Conservation (phyloP, 208 protist genomes). For the Trypanosomatidae sp. region DNA sequence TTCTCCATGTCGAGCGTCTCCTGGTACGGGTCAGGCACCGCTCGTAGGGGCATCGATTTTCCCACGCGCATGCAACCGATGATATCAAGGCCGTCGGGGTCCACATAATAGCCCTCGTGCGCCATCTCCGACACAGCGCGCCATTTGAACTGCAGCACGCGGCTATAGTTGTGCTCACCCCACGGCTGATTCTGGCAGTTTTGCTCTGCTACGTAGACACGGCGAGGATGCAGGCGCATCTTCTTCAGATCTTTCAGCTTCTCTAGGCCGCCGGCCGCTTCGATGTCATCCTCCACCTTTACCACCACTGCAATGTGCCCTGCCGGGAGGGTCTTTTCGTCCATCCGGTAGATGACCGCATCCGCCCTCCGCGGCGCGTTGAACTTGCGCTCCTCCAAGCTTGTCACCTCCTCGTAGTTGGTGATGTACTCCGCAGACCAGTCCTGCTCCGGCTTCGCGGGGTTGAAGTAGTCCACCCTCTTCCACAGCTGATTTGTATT, state of each 20-base stretch:
- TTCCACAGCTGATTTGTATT: slow-evolving; percentile 35
- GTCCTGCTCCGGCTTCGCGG: slow-evolving; percentile 21
- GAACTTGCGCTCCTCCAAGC: slow-evolving; percentile 41
- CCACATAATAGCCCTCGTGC: slow-evolving; percentile 36
- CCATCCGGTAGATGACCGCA: slow-evolving; percentile 35
- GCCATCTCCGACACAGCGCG: slow-evolving; percentile 14
- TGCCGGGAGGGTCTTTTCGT: slow-evolving; percentile 4
- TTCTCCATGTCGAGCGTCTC: slow-evolving; percentile 21
- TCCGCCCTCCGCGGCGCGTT: slow-evolving; percentile 46
- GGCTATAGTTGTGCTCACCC: slow-evolving; percentile 56
- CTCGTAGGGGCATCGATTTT: slow-evolving; percentile 23
- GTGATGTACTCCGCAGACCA: slow-evolving; percentile 40
- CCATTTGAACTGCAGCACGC: slow-evolving; percentile 52
- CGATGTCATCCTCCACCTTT: slow-evolving; percentile 52
- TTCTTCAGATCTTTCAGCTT: slow-evolving; percentile 31
- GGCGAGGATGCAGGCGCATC: slow-evolving; percentile 42
- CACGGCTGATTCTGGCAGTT: slow-evolving; percentile 58
- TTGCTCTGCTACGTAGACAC: slow-evolving; percentile 72
- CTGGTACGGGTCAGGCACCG: slow-evolving; percentile 18
- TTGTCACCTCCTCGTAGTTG: slow-evolving; percentile 38
- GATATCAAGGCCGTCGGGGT: slow-evolving; percentile 30
- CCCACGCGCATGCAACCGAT: slow-evolving; percentile 42
- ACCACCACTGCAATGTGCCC: slow-evolving; percentile 67
- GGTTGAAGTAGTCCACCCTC: slow-evolving; percentile 46
- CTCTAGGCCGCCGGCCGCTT: slow-evolving; percentile 37